Conservation (phyloP, 768 basidiomycete genomes). For the Serendipita vermifera region DNA sequence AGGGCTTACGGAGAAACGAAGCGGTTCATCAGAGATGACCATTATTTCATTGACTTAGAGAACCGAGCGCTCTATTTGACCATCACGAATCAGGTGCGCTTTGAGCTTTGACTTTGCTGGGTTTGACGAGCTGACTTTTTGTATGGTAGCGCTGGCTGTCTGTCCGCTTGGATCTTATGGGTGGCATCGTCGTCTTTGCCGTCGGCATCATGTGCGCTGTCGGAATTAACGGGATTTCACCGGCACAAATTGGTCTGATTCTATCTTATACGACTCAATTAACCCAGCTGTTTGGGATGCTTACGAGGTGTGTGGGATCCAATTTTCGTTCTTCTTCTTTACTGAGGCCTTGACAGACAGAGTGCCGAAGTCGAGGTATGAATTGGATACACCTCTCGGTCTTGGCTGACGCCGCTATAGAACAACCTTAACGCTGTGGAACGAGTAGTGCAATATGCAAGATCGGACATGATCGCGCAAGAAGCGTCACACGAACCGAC, state of each 20-base stretch:
- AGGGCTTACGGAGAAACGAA: constrained; percentile 55
- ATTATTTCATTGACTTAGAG: constrained; percentile 57
- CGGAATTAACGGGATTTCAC: constrained; percentile 41
- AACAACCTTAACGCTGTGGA: constrained; percentile 59
- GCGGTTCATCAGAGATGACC: constrained; percentile 52
- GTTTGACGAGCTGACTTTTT: neutral
- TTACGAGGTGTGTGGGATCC: constrained; percentile 24
- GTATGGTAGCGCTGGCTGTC: constrained; percentile 43
- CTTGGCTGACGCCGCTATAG: constrained; percentile 20
- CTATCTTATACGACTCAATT: constrained; percentile 42
- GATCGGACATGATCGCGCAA: constrained; percentile 37
- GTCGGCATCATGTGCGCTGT: constrained; percentile 54
- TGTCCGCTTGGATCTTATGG: constrained; percentile 57
- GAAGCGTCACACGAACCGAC: constrained; percentile 53
- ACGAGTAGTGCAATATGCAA: constrained; percentile 46
- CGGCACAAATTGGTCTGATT: constrained; percentile 59
- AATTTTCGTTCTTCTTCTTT: no score
- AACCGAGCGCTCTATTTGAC: constrained; percentile 56
- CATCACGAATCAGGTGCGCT: constrained; percentile 40
- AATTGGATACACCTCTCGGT: neutral
- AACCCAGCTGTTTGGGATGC: constrained; percentile 39
- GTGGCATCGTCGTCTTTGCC: constrained; percentile 45
- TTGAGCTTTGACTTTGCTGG: constrained; percentile 1
- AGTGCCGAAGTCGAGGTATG: constrained; percentile 52
- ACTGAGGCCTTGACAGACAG: constrained; percentile 30